These are phyloP conservation scores for Diplosphaera chodatii DNA, from an alignment of 139 green algal genomes.

Conservation along the genomic window DNA sequence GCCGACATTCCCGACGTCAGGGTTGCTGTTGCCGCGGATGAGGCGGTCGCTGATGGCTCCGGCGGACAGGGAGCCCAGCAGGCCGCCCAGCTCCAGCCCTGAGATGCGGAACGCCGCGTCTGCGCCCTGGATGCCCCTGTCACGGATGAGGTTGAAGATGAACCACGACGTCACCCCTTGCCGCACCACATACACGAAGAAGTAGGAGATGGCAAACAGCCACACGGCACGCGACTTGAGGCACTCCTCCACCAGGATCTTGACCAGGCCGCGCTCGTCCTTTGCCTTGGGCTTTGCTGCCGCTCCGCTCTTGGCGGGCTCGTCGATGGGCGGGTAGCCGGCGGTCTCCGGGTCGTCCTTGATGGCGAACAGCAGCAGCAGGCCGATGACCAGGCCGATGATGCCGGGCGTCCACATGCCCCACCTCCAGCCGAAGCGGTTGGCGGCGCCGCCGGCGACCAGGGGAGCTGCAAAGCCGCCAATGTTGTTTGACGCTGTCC, in stretches of 20 bases:
- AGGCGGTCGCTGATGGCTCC: conserved; percentile 72
- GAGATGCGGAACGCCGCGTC: conserved; percentile 74
- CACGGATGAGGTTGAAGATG: conserved; percentile 89
- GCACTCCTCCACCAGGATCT: conserved; percentile 59
- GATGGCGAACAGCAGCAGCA: conserved; percentile 69
- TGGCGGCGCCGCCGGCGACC: conserved; percentile 79
- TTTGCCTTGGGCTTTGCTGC: conserved; percentile 22
- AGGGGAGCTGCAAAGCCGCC: conserved; percentile 89
- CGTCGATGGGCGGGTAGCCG: conserved; percentile 74
- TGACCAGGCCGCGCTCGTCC: conserved; percentile 42
- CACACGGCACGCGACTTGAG: conserved; percentile 78
- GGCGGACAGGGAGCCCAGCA: conserved; percentile 83
- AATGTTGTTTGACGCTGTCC: conserved; percentile 95
- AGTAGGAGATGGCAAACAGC: conserved; percentile 41
- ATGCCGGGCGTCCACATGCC: conserved; percentile 87
- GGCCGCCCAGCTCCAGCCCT: conserved; percentile 94
- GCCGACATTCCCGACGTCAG: conserved; percentile 66
- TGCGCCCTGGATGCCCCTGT: conserved; percentile 5
- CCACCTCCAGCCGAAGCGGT: conserved; percentile 71
- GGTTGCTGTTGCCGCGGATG: conserved; percentile 35
- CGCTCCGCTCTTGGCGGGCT: not conserved
- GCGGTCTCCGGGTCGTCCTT: conserved; percentile 73
- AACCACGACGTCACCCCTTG: conserved; percentile 88
- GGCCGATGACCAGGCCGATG: conserved; percentile 70
- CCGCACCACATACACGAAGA: conserved; percentile 83